Conservation (phyloP, 169 alveolate genomes). For the Plasmodium vivax region DNA sequence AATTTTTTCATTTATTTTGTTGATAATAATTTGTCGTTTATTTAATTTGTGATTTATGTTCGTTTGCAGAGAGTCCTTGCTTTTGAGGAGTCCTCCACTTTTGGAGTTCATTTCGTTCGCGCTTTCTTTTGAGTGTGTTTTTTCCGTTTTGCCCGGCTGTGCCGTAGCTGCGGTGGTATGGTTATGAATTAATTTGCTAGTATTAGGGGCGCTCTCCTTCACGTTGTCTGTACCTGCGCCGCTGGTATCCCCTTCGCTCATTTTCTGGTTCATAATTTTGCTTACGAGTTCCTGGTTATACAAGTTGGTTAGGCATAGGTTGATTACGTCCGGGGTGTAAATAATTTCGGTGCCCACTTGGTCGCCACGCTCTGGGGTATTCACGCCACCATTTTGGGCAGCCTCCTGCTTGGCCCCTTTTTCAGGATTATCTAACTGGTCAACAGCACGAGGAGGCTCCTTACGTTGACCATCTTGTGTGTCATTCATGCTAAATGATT, state of each 20-base stretch:
- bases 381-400: not conserved
- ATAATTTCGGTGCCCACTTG: not conserved
- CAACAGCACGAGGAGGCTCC: not conserved
- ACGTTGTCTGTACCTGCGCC: not conserved
- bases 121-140: not conserved
- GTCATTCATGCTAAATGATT: not conserved
- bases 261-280: constrained; percentile 26
- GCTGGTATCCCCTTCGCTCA: not conserved
- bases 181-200: not conserved
- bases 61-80: not conserved
- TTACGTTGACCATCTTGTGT: not conserved
- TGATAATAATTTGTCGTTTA: constrained; percentile 52
- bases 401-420: not conserved
- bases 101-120: not conserved
- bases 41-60: constrained; percentile 29
- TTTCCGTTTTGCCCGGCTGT: not conserved
- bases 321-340: constrained; percentile 57
- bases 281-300: constrained; percentile 44
- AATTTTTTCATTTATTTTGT: constrained; percentile 60
- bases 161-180: not conserved
- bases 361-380: not conserved
- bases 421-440: not conserved
- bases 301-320: constrained; percentile 28
- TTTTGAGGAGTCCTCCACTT: not conserved
- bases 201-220: not conserved